A percentile compares a stretch with the other conserved stretches of the same genome.
These are phyloP conservation scores for Pleurozium schreberi DNA, from an alignment of 225 moss, liverwort and hornwort genomes.

Conservation along the genomic window DNA sequence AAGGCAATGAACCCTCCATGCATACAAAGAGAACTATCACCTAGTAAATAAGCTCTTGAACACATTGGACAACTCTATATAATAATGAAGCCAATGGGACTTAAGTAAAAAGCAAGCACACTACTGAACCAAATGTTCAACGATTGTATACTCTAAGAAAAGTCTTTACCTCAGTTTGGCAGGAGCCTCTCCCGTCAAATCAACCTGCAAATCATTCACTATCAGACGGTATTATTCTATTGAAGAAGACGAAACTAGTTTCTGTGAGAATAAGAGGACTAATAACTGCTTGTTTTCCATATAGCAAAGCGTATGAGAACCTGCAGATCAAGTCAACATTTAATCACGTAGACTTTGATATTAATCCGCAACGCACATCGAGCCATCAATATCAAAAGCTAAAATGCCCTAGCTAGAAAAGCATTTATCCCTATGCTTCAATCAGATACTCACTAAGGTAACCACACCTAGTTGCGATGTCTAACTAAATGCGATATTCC, in stretches of 20 bases:
- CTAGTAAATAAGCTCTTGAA: neutral
- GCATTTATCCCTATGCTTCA: neutral
- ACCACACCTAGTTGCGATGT: neutral
- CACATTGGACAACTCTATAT: neutral
- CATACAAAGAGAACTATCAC: neutral
- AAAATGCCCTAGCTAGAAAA: neutral
- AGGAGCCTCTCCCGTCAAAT: slow-evolving; percentile 15
- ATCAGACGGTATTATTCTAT: neutral
- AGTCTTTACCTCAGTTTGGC: slow-evolving; percentile 16
- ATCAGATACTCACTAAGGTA: neutral
- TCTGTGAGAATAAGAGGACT: neutral
- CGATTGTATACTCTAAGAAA: neutral
- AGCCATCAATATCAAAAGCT: neutral
- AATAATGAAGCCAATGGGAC: neutral
- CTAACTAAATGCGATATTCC: neutral
- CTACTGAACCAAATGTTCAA: neutral
- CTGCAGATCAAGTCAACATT: neutral
- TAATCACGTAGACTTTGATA: neutral
- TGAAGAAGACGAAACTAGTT: neutral
- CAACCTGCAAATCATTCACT: slow-evolving; percentile 18
- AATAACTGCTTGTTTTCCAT: neutral
- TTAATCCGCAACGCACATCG: neutral
- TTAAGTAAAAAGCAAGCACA: neutral
- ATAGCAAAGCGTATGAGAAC: neutral
- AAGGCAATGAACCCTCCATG: neutral